Evolutionary conservation across 805 yeast species (phyloP), one percentile per base, ranked within the genome.

Genomic region (Starmerella riodocensis): DNA sequence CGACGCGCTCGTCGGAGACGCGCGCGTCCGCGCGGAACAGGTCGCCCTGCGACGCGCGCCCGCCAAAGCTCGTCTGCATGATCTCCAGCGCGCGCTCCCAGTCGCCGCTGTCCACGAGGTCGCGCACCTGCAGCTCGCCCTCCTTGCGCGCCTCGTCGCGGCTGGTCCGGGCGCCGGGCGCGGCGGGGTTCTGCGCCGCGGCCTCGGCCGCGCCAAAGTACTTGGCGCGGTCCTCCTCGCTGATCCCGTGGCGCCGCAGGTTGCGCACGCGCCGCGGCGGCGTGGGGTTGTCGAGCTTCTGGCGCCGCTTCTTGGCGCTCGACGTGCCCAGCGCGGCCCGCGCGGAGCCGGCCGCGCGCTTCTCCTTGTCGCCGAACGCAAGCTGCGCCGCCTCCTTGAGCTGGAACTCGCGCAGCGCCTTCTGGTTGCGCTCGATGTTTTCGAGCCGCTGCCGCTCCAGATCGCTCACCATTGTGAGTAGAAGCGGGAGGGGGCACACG

Each of bases 401-500:
- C 47, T 84, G 79, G 47, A 88, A 66, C 48, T 78, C 74, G 49
- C 73, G 67, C 37, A 88, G 64, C 19, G 86, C 68, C 48, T 75
- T 81, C 56, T 76, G 74, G 59, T 88, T 91, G 36, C 97, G 67
- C 47, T 75, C 81, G 43, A 88, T 91, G 54, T 59, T 59, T 27
- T 53, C 59, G 32, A 40, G 50, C 21, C 63, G 37, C 43, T 54
- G 52, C 28, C 46, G 46, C 39, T 59, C 63, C 24, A 59, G 43
- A 18, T 55, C 60, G 27, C 57, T 51, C 29, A 53, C 49, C 54
- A 53, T 54, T 14, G 31, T 8, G 17, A 27, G n/a, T n/a, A n/a
- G n/a, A n/a, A n/a, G n/a, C n/a, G n/a, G n/a, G n/a, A n/a, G n/a
- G n/a, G n/a, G n/a, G n/a, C n/a, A n/a, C n/a, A n/a, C n/a, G n/a